phyloP scores from a whole-genome alignment of 257 asterid genomes.

The Solanum pimpinellifolium region DNA sequence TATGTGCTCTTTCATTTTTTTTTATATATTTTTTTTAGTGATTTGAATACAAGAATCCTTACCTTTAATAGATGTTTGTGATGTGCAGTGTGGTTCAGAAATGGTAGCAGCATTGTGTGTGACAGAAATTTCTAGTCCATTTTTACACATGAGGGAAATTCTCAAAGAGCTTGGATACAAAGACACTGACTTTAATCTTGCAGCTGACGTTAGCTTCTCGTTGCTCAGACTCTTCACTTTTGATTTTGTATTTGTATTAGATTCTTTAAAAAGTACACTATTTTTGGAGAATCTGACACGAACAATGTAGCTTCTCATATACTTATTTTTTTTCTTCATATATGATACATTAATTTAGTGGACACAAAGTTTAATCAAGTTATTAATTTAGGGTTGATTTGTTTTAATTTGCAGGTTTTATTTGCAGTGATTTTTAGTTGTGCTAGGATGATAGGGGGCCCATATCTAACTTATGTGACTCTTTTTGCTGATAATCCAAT shows the following conservation, averaged over 20 bases:
- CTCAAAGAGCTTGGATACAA: constrained; percentile 77
- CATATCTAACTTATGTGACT: constrained; percentile 61
- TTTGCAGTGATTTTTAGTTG: constrained; percentile 60
- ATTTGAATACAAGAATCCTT: neutral
- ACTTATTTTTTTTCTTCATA: neutral
- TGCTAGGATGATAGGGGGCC: constrained; percentile 86
- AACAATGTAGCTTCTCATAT: constrained; percentile 5
- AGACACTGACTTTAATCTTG: constrained; percentile 61
- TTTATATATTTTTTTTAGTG: too few species aligned
- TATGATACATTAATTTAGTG: neutral
- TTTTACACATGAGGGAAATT: constrained; percentile 72
- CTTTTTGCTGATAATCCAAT: constrained; percentile 55
- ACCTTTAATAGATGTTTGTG: neutral
- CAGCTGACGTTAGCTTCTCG: constrained; percentile 61
- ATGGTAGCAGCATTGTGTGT: constrained; percentile 74
- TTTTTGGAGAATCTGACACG: too few species aligned
- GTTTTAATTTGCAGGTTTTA: constrained; percentile 21
- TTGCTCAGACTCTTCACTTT: neutral
- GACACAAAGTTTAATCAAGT: neutral
- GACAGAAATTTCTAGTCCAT: constrained; percentile 84
- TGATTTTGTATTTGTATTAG: too few species aligned
- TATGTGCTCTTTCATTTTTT: neutral
- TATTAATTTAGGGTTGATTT: neutral
- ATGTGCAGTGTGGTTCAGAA: constrained; percentile 72
- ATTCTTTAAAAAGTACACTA: too few species aligned